phyloP scores from a whole-genome alignment of 257 asterid genomes.

The Paulownia fortunei region DNA sequence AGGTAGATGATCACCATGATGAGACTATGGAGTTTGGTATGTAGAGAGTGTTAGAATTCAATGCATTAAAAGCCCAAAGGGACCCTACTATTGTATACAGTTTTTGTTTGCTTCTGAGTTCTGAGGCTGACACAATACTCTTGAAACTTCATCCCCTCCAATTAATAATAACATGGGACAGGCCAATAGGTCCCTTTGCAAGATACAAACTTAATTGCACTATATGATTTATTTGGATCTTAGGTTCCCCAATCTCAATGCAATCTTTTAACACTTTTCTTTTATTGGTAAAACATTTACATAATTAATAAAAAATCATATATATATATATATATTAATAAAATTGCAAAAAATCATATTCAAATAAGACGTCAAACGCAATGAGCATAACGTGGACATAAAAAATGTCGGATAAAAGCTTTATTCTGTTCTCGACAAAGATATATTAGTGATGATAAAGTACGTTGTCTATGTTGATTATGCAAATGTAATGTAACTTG shows the following conservation, averaged over 20 bases:
- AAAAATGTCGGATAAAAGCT: no score
- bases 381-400: no score
- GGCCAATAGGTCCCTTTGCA: background rate
- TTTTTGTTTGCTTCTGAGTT: background rate
- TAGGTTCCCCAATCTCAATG: background rate
- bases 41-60: background rate
- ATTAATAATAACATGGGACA: background rate
- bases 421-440: no score
- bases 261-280: background rate
- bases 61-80: background rate
- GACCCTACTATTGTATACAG: background rate
- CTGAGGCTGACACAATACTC: background rate
- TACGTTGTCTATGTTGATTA: no score
- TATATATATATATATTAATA: no score
- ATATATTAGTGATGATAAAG: no score
- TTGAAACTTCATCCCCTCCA: background rate
- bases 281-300: no score
- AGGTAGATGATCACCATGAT: background rate
- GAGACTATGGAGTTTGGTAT: background rate
- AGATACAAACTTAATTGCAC: background rate
- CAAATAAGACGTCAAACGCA: no score
- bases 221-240: background rate
- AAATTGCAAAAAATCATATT: no score
- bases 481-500: no score
- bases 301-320: no score